Conservation (phyloP, 176 grass and related monocot species). For the Chloris gayana region DNA sequence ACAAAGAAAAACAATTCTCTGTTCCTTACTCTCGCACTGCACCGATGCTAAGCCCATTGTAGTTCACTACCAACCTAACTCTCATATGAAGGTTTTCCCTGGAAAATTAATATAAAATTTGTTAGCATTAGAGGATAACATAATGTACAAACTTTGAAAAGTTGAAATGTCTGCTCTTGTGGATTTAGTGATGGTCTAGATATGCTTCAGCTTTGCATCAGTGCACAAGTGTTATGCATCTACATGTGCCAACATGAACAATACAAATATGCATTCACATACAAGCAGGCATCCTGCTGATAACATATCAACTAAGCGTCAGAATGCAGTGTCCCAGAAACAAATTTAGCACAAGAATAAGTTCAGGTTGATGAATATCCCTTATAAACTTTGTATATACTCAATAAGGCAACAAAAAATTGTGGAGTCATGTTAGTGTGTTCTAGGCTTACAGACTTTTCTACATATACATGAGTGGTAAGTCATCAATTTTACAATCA, state of each 20-base stretch:
- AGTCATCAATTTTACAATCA: background rate
- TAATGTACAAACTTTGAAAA: conserved; percentile 27
- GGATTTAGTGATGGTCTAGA: conserved; percentile 5
- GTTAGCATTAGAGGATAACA: conserved; percentile 25
- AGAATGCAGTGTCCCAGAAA: conserved; percentile 20
- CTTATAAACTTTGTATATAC: background rate
- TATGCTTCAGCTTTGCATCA: background rate
- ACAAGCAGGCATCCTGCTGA: conserved; percentile 3
- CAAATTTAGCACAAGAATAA: conserved; percentile 21
- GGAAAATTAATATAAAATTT: conserved; percentile 30
- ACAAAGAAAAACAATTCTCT: background rate
- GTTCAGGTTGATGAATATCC: background rate
- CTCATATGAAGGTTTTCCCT: conserved; percentile 98
- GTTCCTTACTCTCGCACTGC: conserved; percentile 84
- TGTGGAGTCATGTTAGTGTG: background rate
- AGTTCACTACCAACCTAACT: conserved; percentile 92
- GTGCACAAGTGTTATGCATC: background rate
- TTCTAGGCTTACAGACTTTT: conserved; percentile 23
- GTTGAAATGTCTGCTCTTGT: background rate
- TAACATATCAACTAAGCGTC: conserved; percentile 11
- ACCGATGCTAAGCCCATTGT: conserved; percentile 86
- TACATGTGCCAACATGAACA: background rate
- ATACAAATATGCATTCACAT: background rate
- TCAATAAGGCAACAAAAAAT: background rate
- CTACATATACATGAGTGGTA: background rate